Evolutionary conservation across 1,284 basidiomycete genomes (phyloP), one percentile per base, ranked within the genome.

Genomic region (Pyrrhoderma noxium): DNA sequence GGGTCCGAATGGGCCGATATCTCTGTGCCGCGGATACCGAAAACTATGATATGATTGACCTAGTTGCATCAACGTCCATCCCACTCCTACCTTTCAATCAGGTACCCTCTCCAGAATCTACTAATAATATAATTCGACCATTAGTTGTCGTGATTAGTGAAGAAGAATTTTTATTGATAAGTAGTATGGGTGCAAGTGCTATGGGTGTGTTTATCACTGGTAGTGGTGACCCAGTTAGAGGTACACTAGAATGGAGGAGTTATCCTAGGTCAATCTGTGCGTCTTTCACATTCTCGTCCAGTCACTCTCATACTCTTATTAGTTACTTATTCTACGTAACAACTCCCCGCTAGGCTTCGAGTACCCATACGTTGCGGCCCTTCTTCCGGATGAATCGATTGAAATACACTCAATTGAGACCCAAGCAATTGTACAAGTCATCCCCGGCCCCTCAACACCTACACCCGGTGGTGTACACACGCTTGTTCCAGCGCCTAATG

Each of bases 161-260:
- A 41, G 79, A 79, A 59, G 92, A 95, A 65, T 95, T 93, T 57
- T 72, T 89, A 42, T 70, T 89, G 16, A 67, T 84, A n/a, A 85
- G 82, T 1, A 85, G 80, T 79, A 89, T 82, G 0, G 91, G 89
- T 7, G 66, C 70, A 3, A 80, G 74, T 52, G 86, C 89, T 0
- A 72, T 95, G 50, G 93, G 93, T 0, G 69, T 95, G 1, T 95
- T 96, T 62, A 73, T 95, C 56, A 90, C 79, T 22, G 80, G 82
- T 0, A 77, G 82, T 9, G 92, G 91, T 1, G 91, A 94, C 64
- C 91, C 93, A 9, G 85, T 91, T 8, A 76, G 93, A 41, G 91
- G 91, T 1, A 93, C 92, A 2, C 69, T 95, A 31, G 80, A 92
- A 62, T 95, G 90, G 89, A 73, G 79, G 1, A 76, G 72, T 42